A percentile compares a stretch with the other conserved stretches of the same genome.
phyloP scores from a whole-genome alignment of 208 protist genomes.

The Trypanosoma boissoni region DNA sequence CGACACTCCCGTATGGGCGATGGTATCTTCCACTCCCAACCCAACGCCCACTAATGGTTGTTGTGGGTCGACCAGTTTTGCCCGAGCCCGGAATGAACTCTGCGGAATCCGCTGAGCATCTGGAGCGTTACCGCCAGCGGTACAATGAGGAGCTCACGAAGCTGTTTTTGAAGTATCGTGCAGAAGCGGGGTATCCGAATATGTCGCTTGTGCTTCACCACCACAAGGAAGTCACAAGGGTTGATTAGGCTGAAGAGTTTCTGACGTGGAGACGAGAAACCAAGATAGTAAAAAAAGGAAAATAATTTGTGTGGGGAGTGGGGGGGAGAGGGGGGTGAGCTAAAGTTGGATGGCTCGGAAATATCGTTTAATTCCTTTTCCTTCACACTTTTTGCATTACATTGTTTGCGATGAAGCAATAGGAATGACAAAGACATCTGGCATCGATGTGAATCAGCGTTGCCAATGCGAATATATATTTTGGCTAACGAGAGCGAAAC shows the following conservation, averaged over 20 bases:
- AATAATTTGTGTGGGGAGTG: not conserved
- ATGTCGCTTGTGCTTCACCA: constrained; percentile 62
- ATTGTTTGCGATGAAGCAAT: no score
- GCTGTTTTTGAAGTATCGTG: constrained; percentile 61
- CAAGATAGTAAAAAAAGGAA: not conserved
- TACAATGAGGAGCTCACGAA: constrained; percentile 59
- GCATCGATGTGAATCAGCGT: no score
- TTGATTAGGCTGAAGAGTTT: not conserved
- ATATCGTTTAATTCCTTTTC: no score
- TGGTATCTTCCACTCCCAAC: constrained; percentile 57
- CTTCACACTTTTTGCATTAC: no score
- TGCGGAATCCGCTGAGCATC: constrained; percentile 31
- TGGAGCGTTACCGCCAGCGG: constrained; percentile 37
- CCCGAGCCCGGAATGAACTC: constrained; percentile 34
- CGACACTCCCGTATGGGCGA: constrained; percentile 49
- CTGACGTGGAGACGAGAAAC: not conserved
- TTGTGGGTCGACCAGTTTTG: constrained; percentile 51
- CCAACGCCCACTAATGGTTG: constrained; percentile 38
- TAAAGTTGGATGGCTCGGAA: no score
- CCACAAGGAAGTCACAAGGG: constrained; percentile 22
- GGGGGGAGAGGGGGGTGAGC: no score
- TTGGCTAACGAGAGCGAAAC: no score
- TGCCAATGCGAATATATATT: no score
- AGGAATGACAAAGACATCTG: no score
- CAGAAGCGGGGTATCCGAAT: constrained; percentile 50